phyloP scores from a whole-genome alignment of 2,329 filamentous ascomycete genomes.

The Elsinoe arachidis region DNA sequence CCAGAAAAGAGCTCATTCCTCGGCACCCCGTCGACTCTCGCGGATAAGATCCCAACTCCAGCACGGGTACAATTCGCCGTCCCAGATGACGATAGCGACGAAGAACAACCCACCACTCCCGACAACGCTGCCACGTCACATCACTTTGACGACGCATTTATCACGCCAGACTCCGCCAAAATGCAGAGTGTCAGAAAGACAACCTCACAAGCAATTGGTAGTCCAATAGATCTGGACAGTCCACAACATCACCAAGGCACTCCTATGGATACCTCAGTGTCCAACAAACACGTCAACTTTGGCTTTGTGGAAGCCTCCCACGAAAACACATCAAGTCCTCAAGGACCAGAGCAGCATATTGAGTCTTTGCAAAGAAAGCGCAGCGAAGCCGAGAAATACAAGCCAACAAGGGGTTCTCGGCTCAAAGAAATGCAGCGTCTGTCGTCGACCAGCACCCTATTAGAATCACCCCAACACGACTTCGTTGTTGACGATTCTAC shows the following conservation, averaged over 20 bases:
- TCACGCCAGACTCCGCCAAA: conserved; percentile 2
- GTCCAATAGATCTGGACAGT: neutral
- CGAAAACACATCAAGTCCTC: neutral
- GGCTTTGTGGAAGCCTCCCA: neutral
- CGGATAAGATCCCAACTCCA: neutral
- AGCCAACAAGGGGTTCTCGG: conserved; percentile 35
- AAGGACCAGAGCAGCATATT: conserved; percentile 11
- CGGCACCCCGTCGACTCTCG: neutral
- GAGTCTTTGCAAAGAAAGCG: conserved; percentile 3
- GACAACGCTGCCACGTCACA: neutral
- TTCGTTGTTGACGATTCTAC: neutral
- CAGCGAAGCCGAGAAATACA: conserved; percentile 32
- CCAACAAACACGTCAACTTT: neutral
- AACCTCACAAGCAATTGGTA: neutral
- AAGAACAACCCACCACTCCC: neutral
- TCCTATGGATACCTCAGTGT: neutral
- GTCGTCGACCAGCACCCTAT: conserved; percentile 14
- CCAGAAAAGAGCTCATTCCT: conserved; percentile 2
- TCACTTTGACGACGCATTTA: neutral
- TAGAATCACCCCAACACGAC: conserved; percentile 1
- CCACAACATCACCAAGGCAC: neutral
- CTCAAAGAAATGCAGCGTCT: conserved; percentile 29
- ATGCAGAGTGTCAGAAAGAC: conserved; percentile 5
- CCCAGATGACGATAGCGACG: neutral
- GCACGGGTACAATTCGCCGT: neutral